Percentiles rank a stretch among this genome's conserved stretches.
These are phyloP conservation scores for Cardamine occulta DNA, from an alignment of 345 rosid genomes.

Conservation along the genomic window DNA sequence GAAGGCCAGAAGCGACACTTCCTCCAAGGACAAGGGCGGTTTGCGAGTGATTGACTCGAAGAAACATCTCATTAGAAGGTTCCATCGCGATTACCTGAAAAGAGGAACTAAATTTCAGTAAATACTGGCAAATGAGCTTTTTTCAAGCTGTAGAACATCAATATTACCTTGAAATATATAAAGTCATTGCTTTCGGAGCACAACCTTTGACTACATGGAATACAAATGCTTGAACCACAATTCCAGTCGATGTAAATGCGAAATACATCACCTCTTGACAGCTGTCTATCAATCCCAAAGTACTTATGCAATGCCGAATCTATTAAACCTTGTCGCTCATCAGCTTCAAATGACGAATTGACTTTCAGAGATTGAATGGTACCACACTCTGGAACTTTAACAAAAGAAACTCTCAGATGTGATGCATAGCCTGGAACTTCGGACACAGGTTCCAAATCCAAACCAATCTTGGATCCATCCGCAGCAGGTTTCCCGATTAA, in stretches of 20 bases:
- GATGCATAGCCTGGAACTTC: conserved; percentile 76
- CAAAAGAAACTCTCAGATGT: conserved; percentile 80
- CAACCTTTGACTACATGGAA: conserved; percentile 65
- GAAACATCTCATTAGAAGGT: conserved; percentile 78
- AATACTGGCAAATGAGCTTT: conserved; percentile 17
- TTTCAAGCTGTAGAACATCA: background rate
- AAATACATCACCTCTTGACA: conserved; percentile 79
- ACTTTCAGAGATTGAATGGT: conserved; percentile 65
- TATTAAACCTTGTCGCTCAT: conserved; percentile 83
- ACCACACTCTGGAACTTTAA: conserved; percentile 94
- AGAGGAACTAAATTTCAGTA: conserved; percentile 41
- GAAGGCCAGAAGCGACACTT: conserved; percentile 73
- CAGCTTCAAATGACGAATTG: conserved; percentile 66
- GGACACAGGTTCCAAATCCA: conserved; percentile 61
- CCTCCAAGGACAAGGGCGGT: conserved; percentile 98
- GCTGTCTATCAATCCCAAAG: conserved; percentile 76
- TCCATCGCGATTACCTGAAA: conserved; percentile 87
- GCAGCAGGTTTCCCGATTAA: conserved; percentile 27
- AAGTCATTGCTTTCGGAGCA: conserved; percentile 41
- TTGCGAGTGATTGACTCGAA: conserved; percentile 69
- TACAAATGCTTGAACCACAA: conserved; percentile 75
- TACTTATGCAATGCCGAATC: conserved; percentile 79
- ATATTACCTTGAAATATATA: conserved; percentile 81
- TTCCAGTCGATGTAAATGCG: conserved; percentile 65
- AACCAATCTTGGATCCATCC: conserved; percentile 48